Base-by-base conservation (phyloP, 495 filamentous ascomycete genomes). In the Penicillium subrubescens region DNA sequence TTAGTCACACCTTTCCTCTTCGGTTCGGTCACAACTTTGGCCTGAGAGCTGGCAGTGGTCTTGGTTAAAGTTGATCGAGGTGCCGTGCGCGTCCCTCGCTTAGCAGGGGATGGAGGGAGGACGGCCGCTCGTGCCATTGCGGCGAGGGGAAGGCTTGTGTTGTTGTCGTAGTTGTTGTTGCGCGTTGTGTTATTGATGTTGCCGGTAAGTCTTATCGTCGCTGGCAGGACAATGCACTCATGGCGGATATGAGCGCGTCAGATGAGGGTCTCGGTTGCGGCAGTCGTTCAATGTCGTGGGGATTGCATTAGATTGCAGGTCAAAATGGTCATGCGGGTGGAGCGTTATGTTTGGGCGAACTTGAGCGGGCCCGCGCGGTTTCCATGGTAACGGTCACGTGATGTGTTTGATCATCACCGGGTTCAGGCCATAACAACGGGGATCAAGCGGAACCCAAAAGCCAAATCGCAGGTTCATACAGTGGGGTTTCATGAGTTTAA, bases 81-180 rank as follows among this genome's bases (percentile, higher is more conserved):
- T 37, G 66, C 68, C n/a, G 73, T 68, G 34, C 77, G 77, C 46
- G 74, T 71, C 12, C 67, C 66, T 59, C 76, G 71, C 63, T 79
- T 79, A 21, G 64, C 73, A 23, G 77, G 75, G 27, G 74, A 75
- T 11, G 66, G 65, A 5, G 75, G 77, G 31, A 81, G 77, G 44
- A 80, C 71, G 35, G 79, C 79, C 37, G 77, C 77, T 59, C 79
- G 77, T 54, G 79, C 79, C 79, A 81, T 81, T 29, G 21, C 67
- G 64, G 60, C 50, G 33, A 53, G 55, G 23, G 25, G 12, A 35
- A 8, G 25, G 25, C 33, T 11, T 48, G 57, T 44, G 41, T 46
- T 46, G 63, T 17, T 33, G 60, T 37, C 17, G 48, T 63, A 55
- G 59, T 48, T 57, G 48, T 68, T 63, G n/a, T 31, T 46, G 54